Evolutionary conservation across 2,329 filamentous ascomycete species (phyloP).

Genomic region (Nigrospora osmanthi): DNA sequence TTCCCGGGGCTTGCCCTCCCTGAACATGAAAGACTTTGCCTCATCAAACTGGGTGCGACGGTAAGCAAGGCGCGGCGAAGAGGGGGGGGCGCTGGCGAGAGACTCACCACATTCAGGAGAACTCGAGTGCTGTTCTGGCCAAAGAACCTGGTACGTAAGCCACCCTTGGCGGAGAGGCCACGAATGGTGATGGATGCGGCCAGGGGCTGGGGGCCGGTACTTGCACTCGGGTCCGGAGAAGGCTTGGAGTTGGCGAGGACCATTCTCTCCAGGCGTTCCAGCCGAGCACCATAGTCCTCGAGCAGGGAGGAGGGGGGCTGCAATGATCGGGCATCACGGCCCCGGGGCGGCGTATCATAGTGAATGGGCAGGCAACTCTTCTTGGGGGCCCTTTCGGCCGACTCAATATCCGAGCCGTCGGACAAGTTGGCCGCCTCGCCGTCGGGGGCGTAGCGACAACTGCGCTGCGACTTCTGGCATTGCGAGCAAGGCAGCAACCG

Average conservation of each 20-base stretch:
- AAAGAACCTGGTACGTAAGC: slow-evolving; percentile 40
- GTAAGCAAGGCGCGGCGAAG: background rate
- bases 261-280: slow-evolving; percentile 47
- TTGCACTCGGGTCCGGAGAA: slow-evolving; percentile 12
- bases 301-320: slow-evolving; percentile 20
- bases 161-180: slow-evolving; percentile 41
- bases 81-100: background rate
- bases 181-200: slow-evolving; percentile 38
- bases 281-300: slow-evolving; percentile 39
- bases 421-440: slow-evolving; percentile 38
- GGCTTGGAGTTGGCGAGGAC: slow-evolving; percentile 30
- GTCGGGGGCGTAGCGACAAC: slow-evolving; percentile 44
- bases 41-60: slow-evolving; percentile 38
- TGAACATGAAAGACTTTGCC: slow-evolving; percentile 41
- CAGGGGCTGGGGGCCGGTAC: slow-evolving; percentile 13
- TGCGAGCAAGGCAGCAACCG: slow-evolving; percentile 48
- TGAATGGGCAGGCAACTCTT: slow-evolving; percentile 9
- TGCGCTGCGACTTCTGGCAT: slow-evolving; percentile 48
- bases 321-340: slow-evolving; percentile 21
- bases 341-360: slow-evolving; percentile 9
- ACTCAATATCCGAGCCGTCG: slow-evolving; percentile 35
- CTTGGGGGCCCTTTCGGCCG: slow-evolving; percentile 14
- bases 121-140: slow-evolving; percentile 46
- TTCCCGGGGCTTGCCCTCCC: slow-evolving; percentile 29
- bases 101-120: slow-evolving; percentile 42